phyloP scores from a whole-genome alignment of 164 flowering plant genomes.

The Macadamia integrifolia region DNA sequence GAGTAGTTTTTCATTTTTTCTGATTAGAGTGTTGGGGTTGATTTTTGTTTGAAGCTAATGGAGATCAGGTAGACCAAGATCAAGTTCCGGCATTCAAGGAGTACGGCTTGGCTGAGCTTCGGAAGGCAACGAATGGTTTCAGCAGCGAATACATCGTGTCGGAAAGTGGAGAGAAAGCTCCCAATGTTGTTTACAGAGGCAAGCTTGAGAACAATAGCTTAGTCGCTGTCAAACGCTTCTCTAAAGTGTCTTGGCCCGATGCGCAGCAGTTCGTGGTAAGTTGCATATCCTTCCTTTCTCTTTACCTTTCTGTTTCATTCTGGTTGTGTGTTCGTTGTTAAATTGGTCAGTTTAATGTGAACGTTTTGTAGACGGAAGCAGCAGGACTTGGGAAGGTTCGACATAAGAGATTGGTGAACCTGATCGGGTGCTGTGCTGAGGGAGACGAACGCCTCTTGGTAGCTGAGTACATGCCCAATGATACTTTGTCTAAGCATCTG shows the following conservation, averaged over 20 bases:
- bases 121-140: conserved; percentile 66
- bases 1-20: neutral
- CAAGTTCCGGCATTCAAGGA: conserved; percentile 56
- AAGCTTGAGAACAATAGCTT: conserved; percentile 42
- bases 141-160: conserved; percentile 57
- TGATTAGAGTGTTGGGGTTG: neutral
- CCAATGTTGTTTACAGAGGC: conserved; percentile 72
- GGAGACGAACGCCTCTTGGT: conserved; percentile 84
- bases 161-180: conserved; percentile 86
- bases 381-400: conserved; percentile 71
- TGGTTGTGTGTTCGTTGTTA: neutral
- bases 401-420: conserved; percentile 67
- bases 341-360: neutral
- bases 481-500: conserved; percentile 84
- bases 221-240: conserved; percentile 71
- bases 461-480: conserved; percentile 85
- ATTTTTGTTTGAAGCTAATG: conserved; percentile 20
- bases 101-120: conserved; percentile 44
- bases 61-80: conserved; percentile 37
- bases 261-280: conserved; percentile 60
- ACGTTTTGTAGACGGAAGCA: conserved; percentile 53
- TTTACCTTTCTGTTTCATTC: neutral
- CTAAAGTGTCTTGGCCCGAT: conserved; percentile 81
- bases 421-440: conserved; percentile 82
- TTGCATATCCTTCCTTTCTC: neutral